phyloP scores from a whole-genome alignment of 768 basidiomycete genomes.

The Austroboletus festivus region DNA sequence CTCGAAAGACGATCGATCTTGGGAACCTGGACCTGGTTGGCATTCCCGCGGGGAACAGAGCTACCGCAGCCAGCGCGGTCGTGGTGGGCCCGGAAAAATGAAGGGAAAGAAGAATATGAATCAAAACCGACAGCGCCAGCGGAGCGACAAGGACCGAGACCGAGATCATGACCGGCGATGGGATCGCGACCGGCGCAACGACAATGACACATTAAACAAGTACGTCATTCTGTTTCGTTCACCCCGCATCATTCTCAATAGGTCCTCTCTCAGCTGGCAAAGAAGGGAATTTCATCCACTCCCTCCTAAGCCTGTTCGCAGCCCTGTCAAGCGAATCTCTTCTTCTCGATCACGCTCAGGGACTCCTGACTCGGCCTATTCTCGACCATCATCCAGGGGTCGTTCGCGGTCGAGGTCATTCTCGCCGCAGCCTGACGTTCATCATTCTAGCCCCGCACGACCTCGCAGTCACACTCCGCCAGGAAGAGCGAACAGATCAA shows the following conservation, averaged over 20 bases:
- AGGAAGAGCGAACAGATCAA: conserved; percentile 37
- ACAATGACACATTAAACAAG: conserved; percentile 76
- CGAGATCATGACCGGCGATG: conserved; percentile 25
- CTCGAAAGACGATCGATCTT: conserved; percentile 53
- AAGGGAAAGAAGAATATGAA: conserved; percentile 35
- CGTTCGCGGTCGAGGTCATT: conserved; percentile 60
- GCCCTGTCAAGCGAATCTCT: conserved; percentile 42
- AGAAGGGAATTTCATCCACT: conserved; percentile 49
- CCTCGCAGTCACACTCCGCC: conserved; percentile 49
- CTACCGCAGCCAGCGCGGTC: conserved; percentile 37
- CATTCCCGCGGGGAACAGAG: conserved; percentile 41
- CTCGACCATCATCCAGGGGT: conserved; percentile 59
- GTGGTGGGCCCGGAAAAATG: conserved; percentile 37
- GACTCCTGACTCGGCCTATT: conserved; percentile 61
- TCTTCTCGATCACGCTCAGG: conserved; percentile 51
- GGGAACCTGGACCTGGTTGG: conserved; percentile 75
- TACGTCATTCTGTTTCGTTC: conserved; percentile 35
- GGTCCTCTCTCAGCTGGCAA: conserved; percentile 52
- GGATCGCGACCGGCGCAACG: conserved; percentile 44
- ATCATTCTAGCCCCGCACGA: conserved; percentile 47
- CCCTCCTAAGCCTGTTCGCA: conserved; percentile 37
- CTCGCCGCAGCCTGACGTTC: conserved; percentile 57
- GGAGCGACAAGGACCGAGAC: conserved; percentile 27
- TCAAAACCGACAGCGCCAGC: conserved; percentile 33
- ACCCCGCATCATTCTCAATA: conserved; percentile 7